Base-by-base conservation (phyloP, 345 rosid species). In the Eutrema japonicum region DNA sequence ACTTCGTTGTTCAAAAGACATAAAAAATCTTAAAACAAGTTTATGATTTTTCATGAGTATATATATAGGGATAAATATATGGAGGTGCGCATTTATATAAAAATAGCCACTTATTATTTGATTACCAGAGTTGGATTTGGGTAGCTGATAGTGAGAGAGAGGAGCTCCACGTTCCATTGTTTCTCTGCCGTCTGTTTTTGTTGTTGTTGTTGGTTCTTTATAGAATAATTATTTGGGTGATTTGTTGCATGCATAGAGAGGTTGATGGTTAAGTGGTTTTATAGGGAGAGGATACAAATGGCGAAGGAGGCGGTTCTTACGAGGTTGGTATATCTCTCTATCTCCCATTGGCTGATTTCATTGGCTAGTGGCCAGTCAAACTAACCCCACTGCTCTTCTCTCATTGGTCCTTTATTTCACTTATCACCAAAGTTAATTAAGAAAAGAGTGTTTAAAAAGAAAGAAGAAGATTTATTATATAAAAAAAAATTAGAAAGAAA, bases 131-230 rank as follows among this genome's bases (percentile, higher is more conserved):
- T 35, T 50, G 72, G 80, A 64, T 45, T 66, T 71, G 48, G 80
- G 68, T 22, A 18, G 72, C 55, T 77, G 80, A 43, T 57, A 71
- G 72, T 51, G 80, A 66, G 80, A 42, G 62, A 66, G 54, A 37
- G 72, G 72, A 71, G 68, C 72, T 71, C 80, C 80, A 77, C 80
- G 77, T 77, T 77, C 80, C 80, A 77, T 77, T 41, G 80, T 58
- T 58, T 77, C 64, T 59, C 80, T 77, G 76, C 66, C 62, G 61
- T 56, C 43, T 22, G 26, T 22, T 22, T 22, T 22, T 74, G 45
- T 48, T 32, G 33, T 59, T 43, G 38, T 41, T 41, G 29, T 32
- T 27, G 30, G 46, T 43, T 64, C n/a, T 77, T 55, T 46, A 49
- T 50, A 32, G 30, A 45, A 62, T 63, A 42, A 52, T 45, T 30